Base-by-base conservation (phyloP, 1,284 basidiomycete genomes). In the Rhodotorula glutinis region DNA sequence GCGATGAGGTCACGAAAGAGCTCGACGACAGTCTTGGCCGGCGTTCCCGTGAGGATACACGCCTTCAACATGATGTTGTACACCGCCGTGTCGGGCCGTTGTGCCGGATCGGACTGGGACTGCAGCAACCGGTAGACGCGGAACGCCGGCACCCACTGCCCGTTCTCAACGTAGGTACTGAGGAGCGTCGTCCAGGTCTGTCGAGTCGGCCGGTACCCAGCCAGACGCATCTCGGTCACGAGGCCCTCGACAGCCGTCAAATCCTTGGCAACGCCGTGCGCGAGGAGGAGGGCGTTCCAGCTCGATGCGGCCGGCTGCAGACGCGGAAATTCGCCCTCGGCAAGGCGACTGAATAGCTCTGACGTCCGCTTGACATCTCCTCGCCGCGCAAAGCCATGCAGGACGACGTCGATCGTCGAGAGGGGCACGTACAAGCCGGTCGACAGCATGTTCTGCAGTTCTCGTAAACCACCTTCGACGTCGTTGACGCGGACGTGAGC, bases 31-130 rank as follows among this genome's bases (percentile, higher is more conserved):
- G 86, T 78, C 46, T 81, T 79, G 74, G 89, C 88, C 0, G 94
- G 91, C 4, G 90, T 85, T 17, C 88, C 89, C 60, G 91, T 85
- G 53, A 88, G 81, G 57, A 97, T 85, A 75, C 92, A 89, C 1
- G 91, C 90, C 79, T 92, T 92, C 74, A 97, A 81, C 30, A 97
- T 83, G 25, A 86, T 87, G 76, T 92, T 92, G 77, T 86, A 87
- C 43, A 88, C 73, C n/a, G 71, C 68, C 60, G 76, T 73, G 57
- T 76, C 76, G 46, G 75, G 74, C 10, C 67, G 63, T 16, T 76
- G 40, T 41, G 71, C 71, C 27, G 74, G 62, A 30, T 71, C 68
- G 52, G 74, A 76, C 21, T 83, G 77, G 2, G 78, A 75, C 27
- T 82, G 80, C 58, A 93, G 78, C 77, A 86, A 91, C 69, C 89